Percentiles rank a stretch among this genome's conserved stretches.
Evolutionary conservation across 2,329 filamentous ascomycete genomes (phyloP).

Genomic region (Helotiales sp.): DNA sequence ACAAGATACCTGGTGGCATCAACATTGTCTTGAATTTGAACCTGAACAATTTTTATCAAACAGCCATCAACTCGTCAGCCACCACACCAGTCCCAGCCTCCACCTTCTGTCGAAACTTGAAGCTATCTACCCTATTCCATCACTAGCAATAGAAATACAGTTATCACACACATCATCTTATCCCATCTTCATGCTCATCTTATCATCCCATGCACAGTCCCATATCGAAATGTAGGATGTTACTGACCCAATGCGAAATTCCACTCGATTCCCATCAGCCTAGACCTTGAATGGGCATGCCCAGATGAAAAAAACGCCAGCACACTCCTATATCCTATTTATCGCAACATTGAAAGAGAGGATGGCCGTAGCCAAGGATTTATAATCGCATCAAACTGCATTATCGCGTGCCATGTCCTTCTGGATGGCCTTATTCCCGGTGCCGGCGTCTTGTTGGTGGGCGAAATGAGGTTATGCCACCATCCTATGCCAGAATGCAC

Average conservation of each 20-base stretch:
- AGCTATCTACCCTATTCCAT: not conserved
- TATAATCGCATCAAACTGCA: not conserved
- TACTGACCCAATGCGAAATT: not conserved
- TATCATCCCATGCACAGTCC: not conserved
- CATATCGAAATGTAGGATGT: not conserved
- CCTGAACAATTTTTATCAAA: too few species aligned
- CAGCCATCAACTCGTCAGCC: not conserved
- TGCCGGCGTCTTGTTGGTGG: too few species aligned
- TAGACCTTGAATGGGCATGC: constrained; percentile 5
- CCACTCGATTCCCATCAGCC: not conserved
- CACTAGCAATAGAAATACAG: constrained; percentile 23
- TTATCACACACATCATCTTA: constrained; percentile 9
- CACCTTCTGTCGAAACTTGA: not conserved
- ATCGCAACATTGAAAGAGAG: constrained; percentile 2
- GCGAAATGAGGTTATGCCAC: not conserved
- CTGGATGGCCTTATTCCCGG: not conserved
- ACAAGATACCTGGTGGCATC: too few species aligned
- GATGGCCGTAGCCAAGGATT: constrained; percentile 1
- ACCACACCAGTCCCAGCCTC: not conserved
- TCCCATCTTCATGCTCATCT: not conserved
- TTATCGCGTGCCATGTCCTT: not conserved
- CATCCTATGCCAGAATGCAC: not conserved
- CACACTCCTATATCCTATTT: constrained; percentile 3
- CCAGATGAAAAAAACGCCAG: constrained; percentile 11
- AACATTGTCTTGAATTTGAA: too few species aligned